These are phyloP conservation scores for Quercus suber DNA, from an alignment of 306 rosid genomes.

Conservation along the genomic window DNA sequence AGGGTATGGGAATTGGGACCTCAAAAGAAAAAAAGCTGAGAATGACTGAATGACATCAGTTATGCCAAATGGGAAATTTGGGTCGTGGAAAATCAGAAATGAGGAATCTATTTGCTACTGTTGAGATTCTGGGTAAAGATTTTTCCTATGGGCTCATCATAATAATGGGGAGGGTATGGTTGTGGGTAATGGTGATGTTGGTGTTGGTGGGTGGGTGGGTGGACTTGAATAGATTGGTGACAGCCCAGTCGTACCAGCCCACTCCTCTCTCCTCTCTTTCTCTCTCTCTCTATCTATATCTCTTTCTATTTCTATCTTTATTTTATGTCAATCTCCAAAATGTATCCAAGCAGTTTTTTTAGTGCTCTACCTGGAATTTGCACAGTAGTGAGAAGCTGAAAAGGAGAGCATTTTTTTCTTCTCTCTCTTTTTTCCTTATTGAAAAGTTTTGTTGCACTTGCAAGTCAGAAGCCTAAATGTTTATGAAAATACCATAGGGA, in stretches of 20 bases:
- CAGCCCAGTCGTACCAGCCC: constrained; percentile 30
- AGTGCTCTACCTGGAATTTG: neutral
- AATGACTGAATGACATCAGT: constrained; percentile 32
- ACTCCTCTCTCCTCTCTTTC: constrained; percentile 22
- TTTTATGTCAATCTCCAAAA: neutral
- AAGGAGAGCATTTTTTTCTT: neutral
- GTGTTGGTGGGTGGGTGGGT: constrained; percentile 36
- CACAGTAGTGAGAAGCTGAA: neutral
- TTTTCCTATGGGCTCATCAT: constrained; percentile 48
- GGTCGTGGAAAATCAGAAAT: constrained; percentile 37
- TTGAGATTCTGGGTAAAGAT: constrained; percentile 71
- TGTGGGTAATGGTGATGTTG: constrained; percentile 23
- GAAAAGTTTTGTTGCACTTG: neutral
- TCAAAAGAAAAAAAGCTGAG: constrained; percentile 8
- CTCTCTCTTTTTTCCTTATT: neutral
- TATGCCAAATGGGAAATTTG: constrained; percentile 36
- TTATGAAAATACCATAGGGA: neutral
- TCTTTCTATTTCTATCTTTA: neutral
- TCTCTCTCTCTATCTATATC: constrained; percentile 12
- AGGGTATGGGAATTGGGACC: constrained; percentile 41
- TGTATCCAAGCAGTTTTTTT: neutral
- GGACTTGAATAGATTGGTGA: constrained; percentile 30
- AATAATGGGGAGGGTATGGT: constrained; percentile 42
- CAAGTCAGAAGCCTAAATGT: neutral
- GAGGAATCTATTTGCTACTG: constrained; percentile 60